phyloP scores from a whole-genome alignment of 1,284 basidiomycete genomes.

The Irpex sp. region DNA sequence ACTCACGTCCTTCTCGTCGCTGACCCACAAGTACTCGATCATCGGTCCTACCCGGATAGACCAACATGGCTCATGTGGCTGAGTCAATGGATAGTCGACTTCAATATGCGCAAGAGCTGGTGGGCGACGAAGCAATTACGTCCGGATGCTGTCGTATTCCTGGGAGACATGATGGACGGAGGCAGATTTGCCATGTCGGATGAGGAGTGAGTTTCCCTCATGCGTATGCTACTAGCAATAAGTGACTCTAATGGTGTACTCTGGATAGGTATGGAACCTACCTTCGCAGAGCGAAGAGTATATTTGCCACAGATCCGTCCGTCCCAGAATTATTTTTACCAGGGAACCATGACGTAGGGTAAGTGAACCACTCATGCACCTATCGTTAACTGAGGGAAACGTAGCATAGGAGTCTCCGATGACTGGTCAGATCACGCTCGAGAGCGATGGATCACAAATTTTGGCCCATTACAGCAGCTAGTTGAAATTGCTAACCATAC shows the following conservation, averaged over 20 bases:
- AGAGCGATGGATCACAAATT: constrained; percentile 62
- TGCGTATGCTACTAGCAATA: background rate
- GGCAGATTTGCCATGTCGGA: constrained; percentile 64
- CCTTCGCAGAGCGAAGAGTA: constrained; percentile 59
- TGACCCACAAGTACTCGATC: constrained; percentile 80
- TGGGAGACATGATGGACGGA: constrained; percentile 88
- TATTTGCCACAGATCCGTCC: constrained; percentile 48
- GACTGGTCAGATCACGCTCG: constrained; percentile 51
- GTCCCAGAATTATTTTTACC: constrained; percentile 69
- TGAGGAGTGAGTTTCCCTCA: constrained; percentile 54
- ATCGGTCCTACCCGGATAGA: constrained; percentile 55
- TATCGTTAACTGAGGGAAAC: constrained; percentile 8
- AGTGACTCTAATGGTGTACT: background rate
- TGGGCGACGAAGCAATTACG: constrained; percentile 53
- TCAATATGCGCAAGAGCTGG: constrained; percentile 85
- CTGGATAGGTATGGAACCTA: constrained; percentile 63
- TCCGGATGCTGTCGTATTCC: constrained; percentile 76
- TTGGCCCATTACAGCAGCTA: constrained; percentile 57
- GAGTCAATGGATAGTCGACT: constrained; percentile 57
- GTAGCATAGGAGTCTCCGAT: constrained; percentile 53
- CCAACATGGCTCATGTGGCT: constrained; percentile 44
- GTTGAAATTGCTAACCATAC: constrained; percentile 66
- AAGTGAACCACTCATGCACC: constrained; percentile 17
- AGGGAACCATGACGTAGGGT: constrained; percentile 89
- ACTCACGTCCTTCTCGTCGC: constrained; percentile 76